Evolutionary conservation across 2,329 filamentous ascomycete genomes (phyloP).

Genomic region (Cordyceps tenuipes): DNA sequence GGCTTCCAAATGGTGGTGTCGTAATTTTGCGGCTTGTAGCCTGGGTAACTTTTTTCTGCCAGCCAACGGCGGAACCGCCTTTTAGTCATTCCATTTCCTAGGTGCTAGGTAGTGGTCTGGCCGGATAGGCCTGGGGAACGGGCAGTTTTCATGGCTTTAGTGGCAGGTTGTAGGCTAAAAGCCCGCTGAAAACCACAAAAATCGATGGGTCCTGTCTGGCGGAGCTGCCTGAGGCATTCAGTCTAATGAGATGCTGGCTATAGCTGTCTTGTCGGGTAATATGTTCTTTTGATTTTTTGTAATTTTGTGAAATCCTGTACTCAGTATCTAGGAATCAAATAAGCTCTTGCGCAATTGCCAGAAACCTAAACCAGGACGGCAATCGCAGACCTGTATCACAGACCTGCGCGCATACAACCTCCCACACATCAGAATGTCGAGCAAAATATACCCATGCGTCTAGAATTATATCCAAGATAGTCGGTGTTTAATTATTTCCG

Average conservation of each 20-base stretch:
- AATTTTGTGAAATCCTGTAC: too few species aligned
- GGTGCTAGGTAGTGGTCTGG: background rate
- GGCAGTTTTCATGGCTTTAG: background rate
- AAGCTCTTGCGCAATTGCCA: too few species aligned
- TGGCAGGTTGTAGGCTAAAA: background rate
- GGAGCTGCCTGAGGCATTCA: constrained; percentile 1
- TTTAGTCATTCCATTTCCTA: constrained; percentile 2
- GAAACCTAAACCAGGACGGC: too few species aligned
- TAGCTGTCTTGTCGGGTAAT: background rate
- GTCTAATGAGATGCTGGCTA: background rate
- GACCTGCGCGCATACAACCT: too few species aligned
- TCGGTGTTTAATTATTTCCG: background rate
- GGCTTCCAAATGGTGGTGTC: constrained; percentile 4
- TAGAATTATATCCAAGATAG: too few species aligned
- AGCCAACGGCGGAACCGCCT: constrained; percentile 7
- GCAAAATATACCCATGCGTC: too few species aligned
- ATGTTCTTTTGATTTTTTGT: too few species aligned
- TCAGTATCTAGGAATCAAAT: too few species aligned
- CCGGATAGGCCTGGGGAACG: background rate
- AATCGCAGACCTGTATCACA: too few species aligned
- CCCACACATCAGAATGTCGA: background rate
- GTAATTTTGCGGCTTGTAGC: constrained; percentile 8
- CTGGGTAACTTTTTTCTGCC: background rate
- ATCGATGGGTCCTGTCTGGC: background rate
- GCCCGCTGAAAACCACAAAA: background rate